These are phyloP conservation scores for Debaryomycetaceae sp. DNA, from an alignment of 1,139 yeast species.

Conservation along the genomic window DNA sequence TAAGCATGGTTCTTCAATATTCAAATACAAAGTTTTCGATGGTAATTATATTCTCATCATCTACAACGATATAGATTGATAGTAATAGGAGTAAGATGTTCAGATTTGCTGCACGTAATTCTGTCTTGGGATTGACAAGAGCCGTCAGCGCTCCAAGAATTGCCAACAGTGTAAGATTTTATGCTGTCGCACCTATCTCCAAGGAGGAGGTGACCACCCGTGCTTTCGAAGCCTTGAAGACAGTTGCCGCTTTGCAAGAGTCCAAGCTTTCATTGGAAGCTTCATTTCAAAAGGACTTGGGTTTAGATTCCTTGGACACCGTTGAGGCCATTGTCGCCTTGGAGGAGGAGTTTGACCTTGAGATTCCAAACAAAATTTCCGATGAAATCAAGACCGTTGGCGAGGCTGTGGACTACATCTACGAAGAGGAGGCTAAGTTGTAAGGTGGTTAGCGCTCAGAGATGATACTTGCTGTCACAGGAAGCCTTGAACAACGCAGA, in stretches of 20 bases:
- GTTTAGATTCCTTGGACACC: constrained; percentile 68
- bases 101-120: constrained; percentile 36
- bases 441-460: constrained; percentile 12
- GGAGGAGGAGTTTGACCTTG: constrained; percentile 71
- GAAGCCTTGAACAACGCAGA: background rate
- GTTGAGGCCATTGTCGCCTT: constrained; percentile 70
- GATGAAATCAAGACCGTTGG: constrained; percentile 69
- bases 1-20: background rate
- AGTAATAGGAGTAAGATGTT: constrained; percentile 23
- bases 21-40: background rate
- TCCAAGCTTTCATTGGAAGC: constrained; percentile 42
- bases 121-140: constrained; percentile 20
- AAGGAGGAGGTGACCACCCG: constrained; percentile 46
- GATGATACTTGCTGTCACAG: background rate
- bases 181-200: constrained; percentile 46
- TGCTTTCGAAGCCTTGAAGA: constrained; percentile 49
- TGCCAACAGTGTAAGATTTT: constrained; percentile 39
- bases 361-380: constrained; percentile 65
- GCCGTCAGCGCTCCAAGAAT: constrained; percentile 21
- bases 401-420: constrained; percentile 62
- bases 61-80: constrained; percentile 1
- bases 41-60: background rate
- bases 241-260: constrained; percentile 50
- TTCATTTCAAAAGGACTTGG: constrained; percentile 59
- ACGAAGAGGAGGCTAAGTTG: constrained; percentile 46